These are phyloP conservation scores for Aspergillus pseudotamarii DNA, from an alignment of 2,329 filamentous ascomycete species.

Conservation along the genomic window DNA sequence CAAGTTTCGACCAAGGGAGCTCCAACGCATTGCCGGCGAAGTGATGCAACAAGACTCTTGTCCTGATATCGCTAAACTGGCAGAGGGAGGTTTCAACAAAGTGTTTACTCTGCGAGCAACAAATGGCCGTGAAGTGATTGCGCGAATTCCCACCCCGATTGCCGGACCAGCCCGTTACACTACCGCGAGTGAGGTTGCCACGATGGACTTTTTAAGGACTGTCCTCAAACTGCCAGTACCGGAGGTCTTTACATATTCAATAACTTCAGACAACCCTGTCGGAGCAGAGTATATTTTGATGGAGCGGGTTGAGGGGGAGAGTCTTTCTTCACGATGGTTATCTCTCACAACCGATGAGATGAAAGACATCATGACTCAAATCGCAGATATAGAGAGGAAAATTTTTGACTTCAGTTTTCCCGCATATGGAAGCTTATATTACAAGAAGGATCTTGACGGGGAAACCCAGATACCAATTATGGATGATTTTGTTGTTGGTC, in stretches of 20 bases:
- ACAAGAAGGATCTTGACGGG: conserved; percentile 23
- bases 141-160: conserved; percentile 33
- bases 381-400: conserved; percentile 28
- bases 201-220: conserved; percentile 28
- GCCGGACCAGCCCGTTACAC: conserved; percentile 29
- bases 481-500: conserved; percentile 31
- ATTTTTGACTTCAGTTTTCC: conserved; percentile 32
- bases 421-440: conserved; percentile 32
- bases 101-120: conserved; percentile 30
- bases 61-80: conserved; percentile 24
- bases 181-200: conserved; percentile 33
- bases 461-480: conserved; percentile 21
- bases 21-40: conserved; percentile 26
- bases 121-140: conserved; percentile 27
- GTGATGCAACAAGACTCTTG: conserved; percentile 24
- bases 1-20: conserved; percentile 24
- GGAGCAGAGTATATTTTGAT: conserved; percentile 49
- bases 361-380: conserved; percentile 29
- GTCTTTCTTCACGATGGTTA: conserved; percentile 30
- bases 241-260: conserved; percentile 39
- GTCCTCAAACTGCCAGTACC: conserved; percentile 41
- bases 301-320: conserved; percentile 41
- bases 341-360: conserved; percentile 28
- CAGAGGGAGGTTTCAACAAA: conserved; percentile 33
- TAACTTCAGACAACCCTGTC: conserved; percentile 38